Evolutionary conservation across 192 early-diverging fungal species (phyloP).

Genomic region (Nowakowskiella sp.): DNA sequence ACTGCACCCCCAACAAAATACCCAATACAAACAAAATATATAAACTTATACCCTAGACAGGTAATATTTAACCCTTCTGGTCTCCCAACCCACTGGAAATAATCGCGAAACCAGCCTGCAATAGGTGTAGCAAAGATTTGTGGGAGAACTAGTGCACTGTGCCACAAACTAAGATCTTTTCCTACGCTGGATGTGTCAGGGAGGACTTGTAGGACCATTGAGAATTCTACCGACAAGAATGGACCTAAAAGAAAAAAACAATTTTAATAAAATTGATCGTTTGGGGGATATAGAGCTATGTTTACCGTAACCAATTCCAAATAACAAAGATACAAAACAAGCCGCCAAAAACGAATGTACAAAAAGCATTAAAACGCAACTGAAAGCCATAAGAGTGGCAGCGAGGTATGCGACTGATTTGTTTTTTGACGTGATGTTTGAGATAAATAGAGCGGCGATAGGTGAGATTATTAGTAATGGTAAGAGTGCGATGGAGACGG

Average conservation of each 20-base stretch:
- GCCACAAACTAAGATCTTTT: conserved; percentile 40
- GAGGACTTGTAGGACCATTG: conserved; percentile 31
- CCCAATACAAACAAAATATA: conserved; percentile 17
- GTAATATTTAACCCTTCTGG: neutral
- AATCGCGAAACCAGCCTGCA: conserved; percentile 30
- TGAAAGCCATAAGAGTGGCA: conserved; percentile 11
- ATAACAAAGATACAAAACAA: conserved; percentile 12
- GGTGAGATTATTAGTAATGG: conserved; percentile 31
- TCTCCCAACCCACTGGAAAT: conserved; percentile 25
- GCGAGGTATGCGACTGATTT: conserved; percentile 21
- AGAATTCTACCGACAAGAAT: conserved; percentile 14
- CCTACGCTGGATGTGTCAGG: conserved; percentile 22
- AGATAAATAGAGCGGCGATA: conserved; percentile 24
- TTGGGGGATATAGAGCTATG: neutral
- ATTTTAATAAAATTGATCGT: conserved; percentile 1
- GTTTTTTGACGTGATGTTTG: neutral
- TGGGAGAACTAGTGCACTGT: conserved; percentile 23
- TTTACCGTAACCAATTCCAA: conserved; percentile 25
- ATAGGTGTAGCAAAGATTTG: conserved; percentile 33
- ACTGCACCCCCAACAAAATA: conserved; percentile 21
- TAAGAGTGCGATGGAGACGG: conserved; percentile 36
- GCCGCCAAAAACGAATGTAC: conserved; percentile 11
- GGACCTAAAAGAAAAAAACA: too few relatives aligned
- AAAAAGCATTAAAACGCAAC: conserved; percentile 13
- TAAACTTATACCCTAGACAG: conserved; percentile 36